These are phyloP conservation scores for Carex pumila DNA, from an alignment of 176 grass and related monocot species.

Conservation along the genomic window DNA sequence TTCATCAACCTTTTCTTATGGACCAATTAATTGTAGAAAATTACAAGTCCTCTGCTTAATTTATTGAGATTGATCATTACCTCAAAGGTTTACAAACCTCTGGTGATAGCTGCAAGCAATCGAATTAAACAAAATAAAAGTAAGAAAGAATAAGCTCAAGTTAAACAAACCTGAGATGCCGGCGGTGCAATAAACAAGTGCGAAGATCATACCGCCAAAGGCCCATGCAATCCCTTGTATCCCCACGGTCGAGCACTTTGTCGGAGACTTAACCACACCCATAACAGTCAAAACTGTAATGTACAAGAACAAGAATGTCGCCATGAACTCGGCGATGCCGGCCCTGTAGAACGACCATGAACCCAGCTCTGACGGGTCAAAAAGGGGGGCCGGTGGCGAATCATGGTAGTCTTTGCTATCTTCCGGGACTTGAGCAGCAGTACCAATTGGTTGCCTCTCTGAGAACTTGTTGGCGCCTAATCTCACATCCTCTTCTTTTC, in stretches of 20 bases:
- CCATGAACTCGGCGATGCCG: conserved; percentile 37
- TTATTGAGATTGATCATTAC: background rate
- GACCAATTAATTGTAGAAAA: background rate
- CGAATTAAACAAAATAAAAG: background rate
- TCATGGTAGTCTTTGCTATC: conserved; percentile 42
- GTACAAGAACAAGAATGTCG: conserved; percentile 49
- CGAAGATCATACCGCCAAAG: conserved; percentile 54
- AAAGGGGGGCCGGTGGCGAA: conserved; percentile 26
- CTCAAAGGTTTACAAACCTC: background rate
- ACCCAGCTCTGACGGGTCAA: conserved; percentile 25
- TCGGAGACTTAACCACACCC: conserved; percentile 24
- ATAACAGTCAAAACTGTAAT: conserved; percentile 42
- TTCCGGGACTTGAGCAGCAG: conserved; percentile 32
- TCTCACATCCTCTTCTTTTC: conserved; percentile 48
- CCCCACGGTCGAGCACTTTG: conserved; percentile 44
- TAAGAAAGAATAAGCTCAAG: background rate
- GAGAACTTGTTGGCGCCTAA: conserved; percentile 34
- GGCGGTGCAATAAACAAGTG: conserved; percentile 46
- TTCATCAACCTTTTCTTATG: background rate
- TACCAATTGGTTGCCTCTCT: conserved; percentile 47
- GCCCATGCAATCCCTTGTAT: conserved; percentile 46
- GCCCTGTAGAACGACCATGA: conserved; percentile 50
- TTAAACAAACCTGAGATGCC: conserved; percentile 32
- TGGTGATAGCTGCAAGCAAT: background rate
- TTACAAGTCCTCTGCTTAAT: background rate